A percentile compares a stretch with the other conserved stretches of the same genome.
phyloP scores from a whole-genome alignment of 2,329 filamentous ascomycete species.

The Ascochyta viciae-villosae region DNA sequence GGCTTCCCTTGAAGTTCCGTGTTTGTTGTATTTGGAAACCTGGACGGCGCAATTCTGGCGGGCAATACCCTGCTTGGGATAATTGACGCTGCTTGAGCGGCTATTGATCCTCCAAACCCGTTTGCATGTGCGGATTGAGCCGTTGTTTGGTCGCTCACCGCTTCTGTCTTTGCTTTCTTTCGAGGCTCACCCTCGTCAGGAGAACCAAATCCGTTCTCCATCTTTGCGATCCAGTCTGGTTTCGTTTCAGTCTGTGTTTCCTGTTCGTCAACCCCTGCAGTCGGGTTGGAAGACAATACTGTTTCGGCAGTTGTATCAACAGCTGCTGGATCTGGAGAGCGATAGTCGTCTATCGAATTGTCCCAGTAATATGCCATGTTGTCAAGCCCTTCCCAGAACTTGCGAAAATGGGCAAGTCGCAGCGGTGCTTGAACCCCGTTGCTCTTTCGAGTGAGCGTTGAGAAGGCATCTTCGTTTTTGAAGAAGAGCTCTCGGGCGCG shows the following conservation, averaged over 20 bases:
- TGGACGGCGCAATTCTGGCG: conserved; percentile 38
- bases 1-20: conserved; percentile 28
- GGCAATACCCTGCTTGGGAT: conserved; percentile 36
- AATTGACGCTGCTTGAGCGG: conserved; percentile 18
- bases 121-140: conserved; percentile 18
- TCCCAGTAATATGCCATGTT: conserved; percentile 70
- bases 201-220: conserved; percentile 14
- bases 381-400: conserved; percentile 67
- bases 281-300: not conserved
- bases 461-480: conserved; percentile 65
- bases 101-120: conserved; percentile 12
- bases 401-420: conserved; percentile 63
- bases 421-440: conserved; percentile 55
- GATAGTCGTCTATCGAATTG: conserved; percentile 64
- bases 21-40: conserved; percentile 34
- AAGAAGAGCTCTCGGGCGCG: conserved; percentile 60
- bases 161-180: conserved; percentile 50
- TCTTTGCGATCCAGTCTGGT: conserved; percentile 17
- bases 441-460: conserved; percentile 60
- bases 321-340: conserved; percentile 37
- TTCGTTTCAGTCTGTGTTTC: conserved; percentile 21
- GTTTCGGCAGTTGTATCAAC: conserved; percentile 9
- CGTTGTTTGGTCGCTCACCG: conserved; percentile 23
- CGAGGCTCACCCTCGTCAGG: conserved; percentile 36
- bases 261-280: conserved; percentile 7